These are phyloP conservation scores for Hygrophila difformis DNA, from an alignment of 257 asterid species.

Conservation along the genomic window DNA sequence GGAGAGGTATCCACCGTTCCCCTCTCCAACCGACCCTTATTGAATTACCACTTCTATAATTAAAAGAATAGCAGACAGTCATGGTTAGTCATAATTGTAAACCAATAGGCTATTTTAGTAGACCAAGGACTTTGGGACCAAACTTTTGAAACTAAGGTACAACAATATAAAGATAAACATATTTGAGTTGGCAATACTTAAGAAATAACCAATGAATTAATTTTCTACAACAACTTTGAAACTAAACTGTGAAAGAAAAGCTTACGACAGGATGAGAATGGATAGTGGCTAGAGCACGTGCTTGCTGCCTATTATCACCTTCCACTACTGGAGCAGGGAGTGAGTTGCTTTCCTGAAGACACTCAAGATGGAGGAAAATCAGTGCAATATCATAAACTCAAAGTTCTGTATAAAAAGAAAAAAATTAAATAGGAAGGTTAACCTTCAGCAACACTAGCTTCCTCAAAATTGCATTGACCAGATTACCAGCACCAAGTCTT, in stretches of 20 bases:
- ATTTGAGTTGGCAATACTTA: background rate
- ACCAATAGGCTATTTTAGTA: background rate
- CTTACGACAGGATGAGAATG: constrained; percentile 97
- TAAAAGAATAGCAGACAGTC: no score
- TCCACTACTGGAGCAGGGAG: constrained; percentile 70
- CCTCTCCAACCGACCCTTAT: no score
- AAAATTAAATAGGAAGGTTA: constrained; percentile 1
- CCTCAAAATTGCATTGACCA: constrained; percentile 87
- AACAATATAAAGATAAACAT: background rate
- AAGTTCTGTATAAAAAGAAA: constrained; percentile 12
- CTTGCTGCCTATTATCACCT: constrained; percentile 83
- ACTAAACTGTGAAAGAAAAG: constrained; percentile 9
- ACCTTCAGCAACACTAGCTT: constrained; percentile 81
- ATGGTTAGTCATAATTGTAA: no score
- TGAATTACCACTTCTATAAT: no score
- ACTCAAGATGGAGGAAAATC: constrained; percentile 17
- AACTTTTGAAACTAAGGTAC: background rate
- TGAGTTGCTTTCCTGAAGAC: constrained; percentile 53
- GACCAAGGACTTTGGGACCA: constrained; percentile 6
- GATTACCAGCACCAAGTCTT: constrained; percentile 89
- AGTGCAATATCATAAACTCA: constrained; percentile 13
- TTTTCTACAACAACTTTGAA: background rate
- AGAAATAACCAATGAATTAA: background rate
- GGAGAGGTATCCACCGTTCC: no score
- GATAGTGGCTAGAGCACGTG: constrained; percentile 80